Conservation (phyloP, 208 protist species). For the Naegleria gruberi region DNA sequence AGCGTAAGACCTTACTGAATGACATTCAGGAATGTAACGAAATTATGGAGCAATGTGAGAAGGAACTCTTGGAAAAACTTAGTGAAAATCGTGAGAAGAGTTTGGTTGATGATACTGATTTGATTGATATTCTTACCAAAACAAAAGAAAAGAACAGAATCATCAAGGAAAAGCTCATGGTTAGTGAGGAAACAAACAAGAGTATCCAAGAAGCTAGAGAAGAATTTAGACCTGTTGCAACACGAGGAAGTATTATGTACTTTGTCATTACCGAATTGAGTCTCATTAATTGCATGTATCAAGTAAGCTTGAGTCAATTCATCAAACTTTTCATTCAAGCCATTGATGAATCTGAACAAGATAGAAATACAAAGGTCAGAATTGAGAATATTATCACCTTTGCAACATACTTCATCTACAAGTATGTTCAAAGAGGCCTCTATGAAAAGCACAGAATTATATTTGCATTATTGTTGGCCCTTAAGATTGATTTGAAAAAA, state of each 20-base stretch:
- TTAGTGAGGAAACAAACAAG: slow-evolving; percentile 48
- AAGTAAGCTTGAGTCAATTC: slow-evolving; percentile 66
- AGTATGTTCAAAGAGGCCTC: slow-evolving; percentile 56
- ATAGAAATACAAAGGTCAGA: slow-evolving; percentile 49
- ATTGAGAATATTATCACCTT: slow-evolving; percentile 62
- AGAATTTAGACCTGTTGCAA: slow-evolving; percentile 64
- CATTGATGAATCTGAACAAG: slow-evolving; percentile 42
- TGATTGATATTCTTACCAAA: slow-evolving; percentile 58
- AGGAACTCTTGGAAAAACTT: slow-evolving; percentile 50
- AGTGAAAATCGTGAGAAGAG: slow-evolving; percentile 41
- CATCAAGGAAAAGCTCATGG: slow-evolving; percentile 53
- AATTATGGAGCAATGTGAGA: slow-evolving; percentile 32
- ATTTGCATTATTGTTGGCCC: slow-evolving; percentile 54
- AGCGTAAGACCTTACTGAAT: slow-evolving; percentile 51
- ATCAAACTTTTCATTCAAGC: slow-evolving; percentile 56
- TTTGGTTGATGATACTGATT: slow-evolving; percentile 57
- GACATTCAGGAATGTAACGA: slow-evolving; percentile 51
- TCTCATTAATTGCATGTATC: slow-evolving; percentile 69
- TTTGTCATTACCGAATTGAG: slow-evolving; percentile 68
- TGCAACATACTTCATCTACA: slow-evolving; percentile 49
- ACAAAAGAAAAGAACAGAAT: slow-evolving; percentile 56
- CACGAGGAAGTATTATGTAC: slow-evolving; percentile 65
- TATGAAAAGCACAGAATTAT: slow-evolving; percentile 65
- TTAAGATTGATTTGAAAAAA: slow-evolving; percentile 52
- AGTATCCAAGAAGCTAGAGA: slow-evolving; percentile 60